These are phyloP conservation scores for Syncephalastrum sp. DNA, from an alignment of 371 early-diverging fungal species.

Conservation along the genomic window DNA sequence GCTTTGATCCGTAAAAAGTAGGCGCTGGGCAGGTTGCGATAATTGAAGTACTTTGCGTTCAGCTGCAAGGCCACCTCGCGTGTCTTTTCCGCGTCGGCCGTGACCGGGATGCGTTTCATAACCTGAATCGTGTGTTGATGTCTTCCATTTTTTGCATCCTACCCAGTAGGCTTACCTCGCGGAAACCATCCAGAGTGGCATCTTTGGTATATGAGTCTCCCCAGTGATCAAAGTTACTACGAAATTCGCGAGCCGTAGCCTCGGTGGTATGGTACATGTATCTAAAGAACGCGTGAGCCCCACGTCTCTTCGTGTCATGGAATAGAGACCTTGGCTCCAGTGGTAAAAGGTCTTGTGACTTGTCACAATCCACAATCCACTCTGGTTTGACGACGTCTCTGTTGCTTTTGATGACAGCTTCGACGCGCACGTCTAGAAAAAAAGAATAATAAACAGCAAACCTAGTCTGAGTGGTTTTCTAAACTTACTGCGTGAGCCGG, in stretches of 20 bases:
- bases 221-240: slow-evolving; percentile 58
- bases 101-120: slow-evolving; percentile 7
- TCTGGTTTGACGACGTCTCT: slow-evolving; percentile 56
- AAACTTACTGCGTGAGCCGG: slow-evolving; percentile 46
- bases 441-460: not conserved
- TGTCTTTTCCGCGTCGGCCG: not conserved
- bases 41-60: too few relatives aligned
- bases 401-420: slow-evolving; percentile 44
- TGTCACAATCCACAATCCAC: slow-evolving; percentile 65
- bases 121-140: slow-evolving; percentile 8
- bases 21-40: too few relatives aligned
- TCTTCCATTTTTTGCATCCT: not conserved
- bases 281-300: slow-evolving; percentile 19
- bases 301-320: not conserved
- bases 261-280: slow-evolving; percentile 62
- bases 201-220: slow-evolving; percentile 68
- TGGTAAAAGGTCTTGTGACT: slow-evolving; percentile 43
- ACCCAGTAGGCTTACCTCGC: slow-evolving; percentile 42
- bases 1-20: too few relatives aligned
- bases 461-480: not conserved
- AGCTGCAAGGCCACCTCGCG: slow-evolving; percentile 10
- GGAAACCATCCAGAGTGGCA: slow-evolving; percentile 44
- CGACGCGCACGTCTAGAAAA: slow-evolving; percentile 41
- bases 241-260: slow-evolving; percentile 41
- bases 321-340: slow-evolving; percentile 52